phyloP scores from a whole-genome alignment of 2,329 filamentous ascomycete species.

The Coniella vitis region DNA sequence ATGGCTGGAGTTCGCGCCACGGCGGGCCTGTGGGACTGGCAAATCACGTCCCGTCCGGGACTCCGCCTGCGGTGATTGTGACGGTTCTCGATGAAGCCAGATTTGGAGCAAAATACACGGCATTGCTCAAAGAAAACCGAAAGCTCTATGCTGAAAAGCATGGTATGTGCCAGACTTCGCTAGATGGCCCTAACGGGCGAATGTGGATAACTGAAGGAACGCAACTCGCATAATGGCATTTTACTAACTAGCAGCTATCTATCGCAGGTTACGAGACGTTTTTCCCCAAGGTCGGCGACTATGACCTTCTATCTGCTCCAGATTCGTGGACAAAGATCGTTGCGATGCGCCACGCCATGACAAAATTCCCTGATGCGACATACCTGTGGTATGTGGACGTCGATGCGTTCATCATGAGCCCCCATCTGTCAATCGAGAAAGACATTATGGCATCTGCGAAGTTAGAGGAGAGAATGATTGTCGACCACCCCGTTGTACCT shows the following conservation, averaged over 20 bases:
- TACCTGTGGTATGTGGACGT: constrained; percentile 87
- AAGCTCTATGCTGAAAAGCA: constrained; percentile 78
- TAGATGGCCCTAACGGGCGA: not conserved
- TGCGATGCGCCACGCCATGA: constrained; percentile 82
- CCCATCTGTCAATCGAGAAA: constrained; percentile 58
- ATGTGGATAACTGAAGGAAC: not conserved
- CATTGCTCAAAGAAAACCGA: constrained; percentile 74
- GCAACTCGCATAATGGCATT: not conserved
- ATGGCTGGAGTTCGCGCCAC: constrained; percentile 17
- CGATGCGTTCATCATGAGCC: constrained; percentile 84
- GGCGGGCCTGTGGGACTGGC: constrained; percentile 10
- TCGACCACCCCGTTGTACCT: constrained; percentile 79
- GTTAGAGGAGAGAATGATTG: constrained; percentile 75
- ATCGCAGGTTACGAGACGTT: constrained; percentile 76
- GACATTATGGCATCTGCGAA: constrained; percentile 61
- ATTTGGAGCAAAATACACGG: constrained; percentile 60
- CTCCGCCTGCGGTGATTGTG: constrained; percentile 67
- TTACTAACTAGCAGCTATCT: constrained; percentile 78
- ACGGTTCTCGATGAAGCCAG: constrained; percentile 69
- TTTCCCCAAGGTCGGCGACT: constrained; percentile 70
- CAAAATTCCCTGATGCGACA: constrained; percentile 65
- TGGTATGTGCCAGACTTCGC: constrained; percentile 47
- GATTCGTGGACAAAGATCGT: constrained; percentile 71
- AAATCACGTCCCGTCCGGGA: constrained; percentile 39
- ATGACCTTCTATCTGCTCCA: constrained; percentile 57